Conservation (phyloP, 1,284 basidiomycete genomes). For the Schizophyllum commune region DNA sequence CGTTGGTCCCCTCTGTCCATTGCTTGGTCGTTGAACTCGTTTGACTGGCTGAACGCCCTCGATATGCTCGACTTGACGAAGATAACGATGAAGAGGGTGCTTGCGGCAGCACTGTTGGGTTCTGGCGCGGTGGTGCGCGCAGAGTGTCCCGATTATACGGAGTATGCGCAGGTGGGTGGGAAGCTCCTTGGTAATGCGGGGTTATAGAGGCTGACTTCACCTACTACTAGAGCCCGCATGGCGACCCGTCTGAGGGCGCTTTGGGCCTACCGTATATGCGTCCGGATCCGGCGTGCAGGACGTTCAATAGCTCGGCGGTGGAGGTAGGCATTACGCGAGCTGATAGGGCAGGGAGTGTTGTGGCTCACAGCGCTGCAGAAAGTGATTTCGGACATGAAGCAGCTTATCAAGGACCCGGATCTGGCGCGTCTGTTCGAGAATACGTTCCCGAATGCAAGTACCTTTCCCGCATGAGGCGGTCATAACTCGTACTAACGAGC, state of each 20-base stretch:
- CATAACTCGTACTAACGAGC: not conserved
- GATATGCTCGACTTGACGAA: not conserved
- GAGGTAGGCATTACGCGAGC: constrained; percentile 27
- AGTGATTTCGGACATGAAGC: constrained; percentile 45
- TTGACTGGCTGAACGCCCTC: not conserved
- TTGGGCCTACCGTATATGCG: constrained; percentile 48
- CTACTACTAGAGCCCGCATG: constrained; percentile 7
- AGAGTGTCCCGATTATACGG: constrained; percentile 10
- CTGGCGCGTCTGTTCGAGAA: constrained; percentile 53
- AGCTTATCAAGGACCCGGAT: constrained; percentile 46
- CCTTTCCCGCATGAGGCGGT: constrained; percentile 22
- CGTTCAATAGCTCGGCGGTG: constrained; percentile 47
- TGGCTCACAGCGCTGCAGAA: constrained; percentile 21
- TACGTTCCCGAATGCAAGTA: constrained; percentile 44
- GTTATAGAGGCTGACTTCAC: not conserved
- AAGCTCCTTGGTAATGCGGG: not conserved
- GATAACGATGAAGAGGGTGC: not conserved
- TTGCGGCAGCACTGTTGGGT: not conserved
- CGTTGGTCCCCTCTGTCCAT: not conserved
- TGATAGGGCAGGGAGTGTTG: not conserved
- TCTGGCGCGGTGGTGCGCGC: not conserved
- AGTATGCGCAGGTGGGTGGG: constrained; percentile 7
- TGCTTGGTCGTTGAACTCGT: not conserved
- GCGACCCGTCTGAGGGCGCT: constrained; percentile 24
- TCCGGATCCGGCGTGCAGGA: constrained; percentile 43